Conservation (phyloP, 2,329 filamentous ascomycete species). For the Diplocarpon rosae region DNA sequence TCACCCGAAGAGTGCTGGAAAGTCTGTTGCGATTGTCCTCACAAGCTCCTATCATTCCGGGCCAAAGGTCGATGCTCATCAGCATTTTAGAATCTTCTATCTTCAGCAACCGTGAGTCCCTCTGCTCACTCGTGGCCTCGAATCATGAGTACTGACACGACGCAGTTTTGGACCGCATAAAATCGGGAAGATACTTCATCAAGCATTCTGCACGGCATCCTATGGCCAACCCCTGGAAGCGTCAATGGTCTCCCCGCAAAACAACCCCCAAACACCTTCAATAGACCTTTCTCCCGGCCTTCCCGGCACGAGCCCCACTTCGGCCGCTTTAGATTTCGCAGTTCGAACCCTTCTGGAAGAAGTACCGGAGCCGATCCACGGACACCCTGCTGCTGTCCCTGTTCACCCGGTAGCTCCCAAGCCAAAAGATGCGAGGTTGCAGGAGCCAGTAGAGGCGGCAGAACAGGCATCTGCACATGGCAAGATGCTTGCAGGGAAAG, state of each 20-base stretch:
- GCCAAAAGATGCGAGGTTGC: not conserved
- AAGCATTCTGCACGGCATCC: constrained; percentile 12
- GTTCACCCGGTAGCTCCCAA: not conserved
- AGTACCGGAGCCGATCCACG: not conserved
- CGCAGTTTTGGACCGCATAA: constrained; percentile 23
- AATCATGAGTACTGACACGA: constrained; percentile 5
- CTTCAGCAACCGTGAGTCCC: constrained; percentile 23
- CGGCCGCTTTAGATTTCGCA: constrained; percentile 9
- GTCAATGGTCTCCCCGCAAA: not conserved
- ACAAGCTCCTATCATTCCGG: constrained; percentile 17
- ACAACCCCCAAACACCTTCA: not conserved
- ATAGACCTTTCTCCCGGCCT: not conserved
- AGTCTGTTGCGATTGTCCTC: constrained; percentile 18
- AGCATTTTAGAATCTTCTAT: constrained; percentile 19
- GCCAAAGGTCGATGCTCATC: constrained; percentile 16
- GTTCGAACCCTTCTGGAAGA: not conserved
- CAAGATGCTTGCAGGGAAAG: not conserved
- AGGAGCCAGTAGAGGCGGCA: not conserved
- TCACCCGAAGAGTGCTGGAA: constrained; percentile 4
- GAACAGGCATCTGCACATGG: not conserved
- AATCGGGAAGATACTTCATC: constrained; percentile 19
- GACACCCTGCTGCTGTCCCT: not conserved
- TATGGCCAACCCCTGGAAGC: not conserved
- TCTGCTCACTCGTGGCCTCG: not conserved
- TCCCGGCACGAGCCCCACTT: not conserved